Evolutionary conservation across 2,329 filamentous ascomycete species (phyloP), one percentile per base, ranked within the genome.

Genomic region (Claviceps sp.): DNA sequence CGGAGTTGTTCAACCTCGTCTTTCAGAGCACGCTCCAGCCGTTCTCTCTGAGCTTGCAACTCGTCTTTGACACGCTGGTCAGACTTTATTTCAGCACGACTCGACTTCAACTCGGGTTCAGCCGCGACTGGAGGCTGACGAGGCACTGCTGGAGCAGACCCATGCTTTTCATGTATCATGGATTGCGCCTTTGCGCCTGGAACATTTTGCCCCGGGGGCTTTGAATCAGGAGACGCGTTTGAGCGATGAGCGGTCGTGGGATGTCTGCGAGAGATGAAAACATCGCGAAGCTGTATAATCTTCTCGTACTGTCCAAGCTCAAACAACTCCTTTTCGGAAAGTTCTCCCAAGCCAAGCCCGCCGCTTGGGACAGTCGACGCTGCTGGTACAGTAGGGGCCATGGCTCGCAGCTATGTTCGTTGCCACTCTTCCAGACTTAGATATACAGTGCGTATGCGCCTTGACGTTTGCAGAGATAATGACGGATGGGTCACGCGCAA

Each of bases 11-110:
- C 86, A 59, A 86, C 69, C 66, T 95, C 85, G 50, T 94, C 85
- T 66, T 80, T 83, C 59, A 97, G 68, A 38, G 75, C 71, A 57
- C 83, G 81, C 68, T 97, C 93, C 61, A 96, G 73, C 56, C 85
- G 80, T 67, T 90, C 82, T 56, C 91, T 82, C 68, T 88, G 87
- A 56, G 91, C 69, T 64, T 85, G 80, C 55, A 88, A 72, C 68
- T 95, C 88, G 62, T 88, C 88, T 69, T 82, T 85, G 63, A 93
- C 81, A 58, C 94, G 74, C 63, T 87, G 82, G 63, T 88, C 85
- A 59, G 89, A 90, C 68, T 95, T 95, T 34, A 11, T 34, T 63
- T 87, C 84, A 66, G 94, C 76, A 59, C 94, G 76, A 55, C 94
- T 82, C 48, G 88, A 87, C 66, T 94, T 81, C 69, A 93, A 86